These are phyloP conservation scores for Arthrobotrys musiformis DNA, from an alignment of 2,329 filamentous ascomycete species.

Conservation along the genomic window DNA sequence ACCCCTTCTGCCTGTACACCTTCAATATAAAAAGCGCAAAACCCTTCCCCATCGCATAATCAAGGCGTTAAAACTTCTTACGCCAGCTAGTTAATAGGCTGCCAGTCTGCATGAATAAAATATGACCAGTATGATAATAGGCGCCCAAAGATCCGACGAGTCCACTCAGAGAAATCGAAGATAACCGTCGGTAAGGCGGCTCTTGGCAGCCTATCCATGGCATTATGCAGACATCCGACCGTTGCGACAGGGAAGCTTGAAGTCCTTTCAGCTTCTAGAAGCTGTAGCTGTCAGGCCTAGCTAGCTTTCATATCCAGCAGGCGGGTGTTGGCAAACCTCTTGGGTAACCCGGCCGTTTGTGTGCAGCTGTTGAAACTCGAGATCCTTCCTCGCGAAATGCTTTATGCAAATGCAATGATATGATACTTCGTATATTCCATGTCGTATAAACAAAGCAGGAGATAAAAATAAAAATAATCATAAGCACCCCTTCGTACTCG, in stretches of 20 bases:
- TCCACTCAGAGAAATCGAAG: not conserved
- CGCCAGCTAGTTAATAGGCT: conserved; percentile 34
- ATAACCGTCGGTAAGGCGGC: not conserved
- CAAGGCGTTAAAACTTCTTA: conserved; percentile 6
- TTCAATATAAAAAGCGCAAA: conserved; percentile 7
- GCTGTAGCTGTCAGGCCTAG: conserved; percentile 1
- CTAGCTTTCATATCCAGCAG: not conserved
- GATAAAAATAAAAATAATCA: not conserved
- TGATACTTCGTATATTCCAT: not conserved
- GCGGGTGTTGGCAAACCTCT: conserved; percentile 3
- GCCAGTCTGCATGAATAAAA: conserved; percentile 10
- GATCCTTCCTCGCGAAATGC: not conserved
- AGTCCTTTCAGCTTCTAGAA: conserved; percentile 35
- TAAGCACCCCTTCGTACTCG: conserved; percentile 67
- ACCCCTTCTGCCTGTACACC: conserved; percentile 39
- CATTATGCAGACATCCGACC: conserved; percentile 41
- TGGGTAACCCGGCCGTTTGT: not conserved
- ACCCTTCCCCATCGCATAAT: not conserved
- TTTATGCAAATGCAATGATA: not conserved
- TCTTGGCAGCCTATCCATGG: conserved; percentile 21
- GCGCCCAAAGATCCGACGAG: conserved; percentile 26
- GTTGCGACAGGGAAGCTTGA: conserved; percentile 11
- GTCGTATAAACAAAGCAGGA: not conserved
- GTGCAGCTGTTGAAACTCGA: not conserved
- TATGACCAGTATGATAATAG: not conserved